Conservation (phyloP, 1,139 yeast genomes). For the Sugiyamaella sp. region DNA sequence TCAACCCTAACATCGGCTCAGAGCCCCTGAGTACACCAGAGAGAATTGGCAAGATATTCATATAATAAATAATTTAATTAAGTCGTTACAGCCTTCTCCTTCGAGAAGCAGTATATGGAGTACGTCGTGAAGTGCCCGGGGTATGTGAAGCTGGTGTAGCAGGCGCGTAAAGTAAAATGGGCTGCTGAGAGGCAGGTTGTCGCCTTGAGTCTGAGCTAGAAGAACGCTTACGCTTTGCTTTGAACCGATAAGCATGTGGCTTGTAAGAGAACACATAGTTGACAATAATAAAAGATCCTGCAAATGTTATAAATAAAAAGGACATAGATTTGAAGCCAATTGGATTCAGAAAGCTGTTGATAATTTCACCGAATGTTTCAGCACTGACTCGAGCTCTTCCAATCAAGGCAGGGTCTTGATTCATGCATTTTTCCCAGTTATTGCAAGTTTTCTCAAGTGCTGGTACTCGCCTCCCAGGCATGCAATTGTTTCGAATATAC, state of each 20-base stretch:
- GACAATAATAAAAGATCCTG: slow-evolving; percentile 37
- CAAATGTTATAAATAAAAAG: slow-evolving; percentile 46
- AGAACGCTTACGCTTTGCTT: background rate
- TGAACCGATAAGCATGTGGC: slow-evolving; percentile 15
- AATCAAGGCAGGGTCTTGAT: slow-evolving; percentile 76
- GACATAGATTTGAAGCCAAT: slow-evolving; percentile 74
- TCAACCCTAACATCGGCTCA: too few species aligned
- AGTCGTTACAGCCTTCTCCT: background rate
- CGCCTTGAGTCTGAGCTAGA: background rate
- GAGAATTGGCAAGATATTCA: too few species aligned
- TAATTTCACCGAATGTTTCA: slow-evolving; percentile 77
- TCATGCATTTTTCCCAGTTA: slow-evolving; percentile 83
- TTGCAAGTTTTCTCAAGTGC: slow-evolving; percentile 74
- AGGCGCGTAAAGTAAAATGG: slow-evolving; percentile 16
- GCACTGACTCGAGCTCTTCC: slow-evolving; percentile 79
- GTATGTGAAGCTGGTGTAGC: slow-evolving; percentile 9
- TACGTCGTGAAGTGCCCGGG: background rate
- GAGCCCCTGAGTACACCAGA: too few species aligned
- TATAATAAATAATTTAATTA: background rate
- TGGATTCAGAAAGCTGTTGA: slow-evolving; percentile 75
- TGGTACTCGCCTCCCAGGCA: slow-evolving; percentile 57
- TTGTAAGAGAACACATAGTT: slow-evolving; percentile 26
- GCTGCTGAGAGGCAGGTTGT: slow-evolving; percentile 19
- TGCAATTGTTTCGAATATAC: slow-evolving; percentile 72
- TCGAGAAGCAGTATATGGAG: background rate